These are phyloP conservation scores for Limonomyces culmigenus DNA, from an alignment of 1,284 basidiomycete genomes.

Conservation along the genomic window DNA sequence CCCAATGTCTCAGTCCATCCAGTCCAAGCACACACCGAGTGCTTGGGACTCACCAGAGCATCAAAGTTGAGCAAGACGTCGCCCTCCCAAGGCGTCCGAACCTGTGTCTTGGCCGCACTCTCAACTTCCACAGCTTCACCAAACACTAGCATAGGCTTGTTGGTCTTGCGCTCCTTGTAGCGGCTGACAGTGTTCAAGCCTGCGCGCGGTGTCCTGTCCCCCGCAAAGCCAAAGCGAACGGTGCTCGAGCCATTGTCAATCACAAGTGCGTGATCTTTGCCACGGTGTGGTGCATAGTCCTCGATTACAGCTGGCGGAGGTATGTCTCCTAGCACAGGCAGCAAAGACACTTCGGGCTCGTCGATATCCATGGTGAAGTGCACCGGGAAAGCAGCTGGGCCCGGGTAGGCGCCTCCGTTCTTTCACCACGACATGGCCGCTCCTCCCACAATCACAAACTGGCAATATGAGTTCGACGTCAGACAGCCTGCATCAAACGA, in stretches of 20 bases:
- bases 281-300: slow-evolving; percentile 14
- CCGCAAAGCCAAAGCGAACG: slow-evolving; percentile 80
- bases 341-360: too few species aligned
- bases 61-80: slow-evolving; percentile 84
- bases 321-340: too few species aligned
- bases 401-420: too few species aligned
- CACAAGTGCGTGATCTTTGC: slow-evolving; percentile 47
- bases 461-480: too few species aligned
- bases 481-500: too few species aligned
- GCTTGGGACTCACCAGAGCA: slow-evolving; percentile 51
- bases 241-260: slow-evolving; percentile 89
- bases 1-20: slow-evolving; percentile 8
- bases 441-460: too few species aligned
- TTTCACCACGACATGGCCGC: too few species aligned
- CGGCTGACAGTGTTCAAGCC: slow-evolving; percentile 64
- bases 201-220: slow-evolving; percentile 30
- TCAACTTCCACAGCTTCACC: slow-evolving; percentile 77
- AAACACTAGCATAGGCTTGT: slow-evolving; percentile 67
- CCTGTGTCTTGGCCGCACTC: slow-evolving; percentile 61
- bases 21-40: slow-evolving; percentile 2
- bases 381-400: too few species aligned
- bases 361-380: too few species aligned
- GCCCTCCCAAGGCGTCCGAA: slow-evolving; percentile 76
- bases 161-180: slow-evolving; percentile 78
- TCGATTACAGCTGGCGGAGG: too few species aligned